A percentile compares a stretch with the other conserved stretches of the same genome.
Evolutionary conservation across 192 early-diverging fungal genomes (phyloP).

Genomic region (Linnemannia elongata): DNA sequence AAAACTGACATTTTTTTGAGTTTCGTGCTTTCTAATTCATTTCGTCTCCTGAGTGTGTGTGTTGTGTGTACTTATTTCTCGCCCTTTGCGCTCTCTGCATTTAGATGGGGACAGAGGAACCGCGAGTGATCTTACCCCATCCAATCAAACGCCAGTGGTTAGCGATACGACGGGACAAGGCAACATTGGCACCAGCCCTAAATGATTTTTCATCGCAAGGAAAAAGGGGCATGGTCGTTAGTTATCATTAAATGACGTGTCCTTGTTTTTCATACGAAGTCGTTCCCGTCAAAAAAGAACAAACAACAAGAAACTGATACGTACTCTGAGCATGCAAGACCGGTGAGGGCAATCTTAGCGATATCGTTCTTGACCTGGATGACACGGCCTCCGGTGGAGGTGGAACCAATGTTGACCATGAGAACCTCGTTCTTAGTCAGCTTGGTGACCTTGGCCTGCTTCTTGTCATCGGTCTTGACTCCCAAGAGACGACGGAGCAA

Average conservation of each 20-base stretch:
- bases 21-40: not conserved
- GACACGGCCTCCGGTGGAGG: constrained; percentile 94
- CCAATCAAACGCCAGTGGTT: constrained; percentile 99
- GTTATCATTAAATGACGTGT: not conserved
- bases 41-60: not conserved
- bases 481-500: constrained; percentile 95
- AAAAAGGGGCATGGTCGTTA: not conserved
- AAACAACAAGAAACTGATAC: not conserved
- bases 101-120: constrained; percentile 72
- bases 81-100: not conserved
- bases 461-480: constrained; percentile 98
- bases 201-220: not conserved
- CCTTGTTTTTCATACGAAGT: not conserved
- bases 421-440: constrained; percentile 93
- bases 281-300: not conserved
- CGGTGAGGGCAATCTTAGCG: constrained; percentile 93
- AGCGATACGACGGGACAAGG: constrained; percentile 95
- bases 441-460: constrained; percentile 96
- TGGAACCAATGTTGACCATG: constrained; percentile 97
- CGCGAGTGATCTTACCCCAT: constrained; percentile 96
- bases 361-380: constrained; percentile 93
- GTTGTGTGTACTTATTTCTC: not conserved
- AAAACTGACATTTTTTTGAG: constrained; percentile 7
- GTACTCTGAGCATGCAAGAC: constrained; percentile 92
- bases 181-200: constrained; percentile 92